Percentiles rank a stretch among this genome's conserved stretches.
phyloP scores from a whole-genome alignment of 2,329 filamentous ascomycete species.

The Microsporum audouinii region DNA sequence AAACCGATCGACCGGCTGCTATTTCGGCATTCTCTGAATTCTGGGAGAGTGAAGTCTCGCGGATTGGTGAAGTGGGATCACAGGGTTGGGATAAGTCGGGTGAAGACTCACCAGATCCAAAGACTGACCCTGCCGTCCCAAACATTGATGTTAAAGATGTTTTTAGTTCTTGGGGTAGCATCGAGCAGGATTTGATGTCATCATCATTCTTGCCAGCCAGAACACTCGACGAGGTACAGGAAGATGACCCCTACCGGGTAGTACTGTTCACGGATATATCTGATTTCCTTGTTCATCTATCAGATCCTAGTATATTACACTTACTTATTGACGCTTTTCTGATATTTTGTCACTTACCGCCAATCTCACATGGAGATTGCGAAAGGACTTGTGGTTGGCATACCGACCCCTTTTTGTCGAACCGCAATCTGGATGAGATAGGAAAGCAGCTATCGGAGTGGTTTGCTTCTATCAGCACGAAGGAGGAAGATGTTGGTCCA shows the following conservation, averaged over 20 bases:
- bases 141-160: slow-evolving; percentile 20
- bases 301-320: slow-evolving; percentile 24
- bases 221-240: slow-evolving; percentile 59
- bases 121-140: slow-evolving; percentile 16
- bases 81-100: slow-evolving; percentile 51
- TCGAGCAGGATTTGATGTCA: slow-evolving; percentile 43
- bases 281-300: slow-evolving; percentile 42
- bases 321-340: slow-evolving; percentile 59
- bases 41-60: slow-evolving; percentile 74
- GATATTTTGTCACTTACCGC: slow-evolving; percentile 51
- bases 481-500: slow-evolving; percentile 8
- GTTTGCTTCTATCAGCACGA: slow-evolving; percentile 14
- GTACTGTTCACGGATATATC: slow-evolving; percentile 69
- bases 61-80: slow-evolving; percentile 63
- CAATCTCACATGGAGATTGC: slow-evolving; percentile 21
- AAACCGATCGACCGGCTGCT: slow-evolving; percentile 10
- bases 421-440: slow-evolving; percentile 26
- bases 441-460: slow-evolving; percentile 19
- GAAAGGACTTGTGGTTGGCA: slow-evolving; percentile 29
- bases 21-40: slow-evolving; percentile 53
- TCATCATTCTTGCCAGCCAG: slow-evolving; percentile 54
- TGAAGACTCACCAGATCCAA: slow-evolving; percentile 26
- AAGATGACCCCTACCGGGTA: slow-evolving; percentile 73
- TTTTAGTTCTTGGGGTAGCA: slow-evolving; percentile 36
- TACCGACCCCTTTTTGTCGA: slow-evolving; percentile 45